phyloP scores from a whole-genome alignment of 2,329 filamentous ascomycete genomes.

The Lachnellula suecica region DNA sequence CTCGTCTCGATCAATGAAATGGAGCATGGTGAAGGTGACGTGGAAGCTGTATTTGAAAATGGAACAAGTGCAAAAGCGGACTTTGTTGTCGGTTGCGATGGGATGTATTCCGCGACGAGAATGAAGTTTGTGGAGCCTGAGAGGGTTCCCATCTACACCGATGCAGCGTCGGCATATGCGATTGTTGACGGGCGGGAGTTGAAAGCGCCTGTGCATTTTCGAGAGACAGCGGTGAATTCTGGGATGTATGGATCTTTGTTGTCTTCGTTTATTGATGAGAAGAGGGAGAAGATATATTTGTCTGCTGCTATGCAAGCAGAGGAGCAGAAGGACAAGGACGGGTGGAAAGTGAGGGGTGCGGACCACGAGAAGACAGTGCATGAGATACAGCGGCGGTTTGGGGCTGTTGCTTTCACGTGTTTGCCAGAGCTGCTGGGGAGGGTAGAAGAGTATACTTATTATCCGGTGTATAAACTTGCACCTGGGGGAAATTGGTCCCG shows the following conservation, averaged over 20 bases:
- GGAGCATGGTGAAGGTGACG: neutral
- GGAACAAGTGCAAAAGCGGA: constrained; percentile 23
- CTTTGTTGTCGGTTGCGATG: constrained; percentile 34
- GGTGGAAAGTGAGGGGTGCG: constrained; percentile 11
- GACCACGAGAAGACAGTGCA: constrained; percentile 5
- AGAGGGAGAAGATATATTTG: constrained; percentile 11
- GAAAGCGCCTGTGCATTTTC: constrained; percentile 6
- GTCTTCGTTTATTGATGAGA: constrained; percentile 7
- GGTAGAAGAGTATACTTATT: constrained; percentile 12
- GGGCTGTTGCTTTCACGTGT: constrained; percentile 5
- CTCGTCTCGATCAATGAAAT: constrained; percentile 8
- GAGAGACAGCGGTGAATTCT: constrained; percentile 10
- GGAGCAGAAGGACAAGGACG: constrained; percentile 12
- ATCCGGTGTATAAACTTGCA: constrained; percentile 14
- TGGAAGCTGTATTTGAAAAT: constrained; percentile 26
- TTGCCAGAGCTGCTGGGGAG: constrained; percentile 4
- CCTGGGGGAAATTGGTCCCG: constrained; percentile 12
- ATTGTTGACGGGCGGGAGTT: constrained; percentile 1
- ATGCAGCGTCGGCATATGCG: constrained; percentile 9
- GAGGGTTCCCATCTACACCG: constrained; percentile 8
- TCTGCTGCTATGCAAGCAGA: constrained; percentile 13
- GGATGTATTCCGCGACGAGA: constrained; percentile 34
- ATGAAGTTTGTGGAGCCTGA: constrained; percentile 18
- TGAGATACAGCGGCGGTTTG: constrained; percentile 12
- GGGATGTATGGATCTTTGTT: constrained; percentile 12